Evolutionary conservation across 805 yeast genomes (phyloP).

Genomic region (Barnettozyma siamensis): DNA sequence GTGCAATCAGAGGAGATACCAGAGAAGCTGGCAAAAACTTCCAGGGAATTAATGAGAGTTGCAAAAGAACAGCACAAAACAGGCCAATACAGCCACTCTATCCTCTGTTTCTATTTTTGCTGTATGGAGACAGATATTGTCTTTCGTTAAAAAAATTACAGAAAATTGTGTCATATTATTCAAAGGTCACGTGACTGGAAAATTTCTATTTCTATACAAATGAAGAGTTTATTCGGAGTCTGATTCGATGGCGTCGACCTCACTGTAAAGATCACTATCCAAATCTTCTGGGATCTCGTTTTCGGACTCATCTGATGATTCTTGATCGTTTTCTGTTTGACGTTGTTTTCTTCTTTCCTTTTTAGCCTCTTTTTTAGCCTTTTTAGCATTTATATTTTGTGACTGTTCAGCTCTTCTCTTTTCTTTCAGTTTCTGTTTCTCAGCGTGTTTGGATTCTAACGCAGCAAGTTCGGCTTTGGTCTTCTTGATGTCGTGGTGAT

Average conservation of each 20-base stretch:
- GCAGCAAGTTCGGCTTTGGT: slow-evolving; percentile 51
- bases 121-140: too few relatives aligned
- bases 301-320: slow-evolving; percentile 32
- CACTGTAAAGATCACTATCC: slow-evolving; percentile 43
- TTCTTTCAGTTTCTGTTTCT: slow-evolving; percentile 54
- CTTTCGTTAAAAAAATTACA: too few relatives aligned
- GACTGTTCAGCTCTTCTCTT: slow-evolving; percentile 73
- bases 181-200: not conserved
- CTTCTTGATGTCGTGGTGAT: slow-evolving; percentile 69
- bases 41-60: too few relatives aligned
- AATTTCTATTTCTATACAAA: not conserved
- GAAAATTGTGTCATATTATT: not conserved
- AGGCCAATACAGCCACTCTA: too few relatives aligned
- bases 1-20: too few relatives aligned
- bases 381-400: slow-evolving; percentile 70
- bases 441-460: slow-evolving; percentile 63
- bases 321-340: slow-evolving; percentile 32
- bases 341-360: slow-evolving; percentile 60
- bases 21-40: too few relatives aligned
- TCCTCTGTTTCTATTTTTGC: too few relatives aligned
- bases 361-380: slow-evolving; percentile 66
- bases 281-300: slow-evolving; percentile 39
- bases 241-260: slow-evolving; percentile 30
- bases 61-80: too few relatives aligned
- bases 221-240: slow-evolving; percentile 14